Conservation (phyloP, 1,284 basidiomycete species). For the Pseudozyma flocculosa region DNA sequence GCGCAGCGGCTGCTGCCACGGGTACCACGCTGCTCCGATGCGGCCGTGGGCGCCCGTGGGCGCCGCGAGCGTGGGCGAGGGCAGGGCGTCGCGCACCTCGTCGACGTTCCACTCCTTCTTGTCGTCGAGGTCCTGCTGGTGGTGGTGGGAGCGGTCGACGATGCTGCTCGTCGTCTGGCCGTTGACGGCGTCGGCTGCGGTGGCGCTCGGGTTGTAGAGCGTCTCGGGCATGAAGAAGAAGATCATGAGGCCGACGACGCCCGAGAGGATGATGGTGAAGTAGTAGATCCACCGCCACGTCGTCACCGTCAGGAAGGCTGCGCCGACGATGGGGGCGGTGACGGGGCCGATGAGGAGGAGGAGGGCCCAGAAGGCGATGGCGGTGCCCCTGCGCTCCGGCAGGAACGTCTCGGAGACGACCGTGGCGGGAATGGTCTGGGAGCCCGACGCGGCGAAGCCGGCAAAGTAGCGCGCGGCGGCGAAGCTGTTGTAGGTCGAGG, state of each 20-base stretch:
- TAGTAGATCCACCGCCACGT: slow-evolving; percentile 55
- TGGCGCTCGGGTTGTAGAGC: slow-evolving; percentile 40
- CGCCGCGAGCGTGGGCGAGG: slow-evolving; percentile 12
- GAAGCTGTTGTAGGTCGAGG: slow-evolving; percentile 35
- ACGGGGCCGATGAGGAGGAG: slow-evolving; percentile 49
- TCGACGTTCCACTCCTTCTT: slow-evolving; percentile 3
- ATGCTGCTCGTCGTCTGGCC: background rate
- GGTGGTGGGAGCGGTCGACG: background rate
- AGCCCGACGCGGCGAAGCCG: slow-evolving; percentile 23
- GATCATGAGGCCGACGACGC: slow-evolving; percentile 45
- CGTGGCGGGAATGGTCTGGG: slow-evolving; percentile 34
- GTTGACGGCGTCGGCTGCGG: background rate
- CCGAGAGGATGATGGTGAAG: slow-evolving; percentile 53
- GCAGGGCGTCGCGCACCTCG: slow-evolving; percentile 15
- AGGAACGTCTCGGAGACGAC: slow-evolving; percentile 34
- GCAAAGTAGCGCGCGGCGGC: slow-evolving; percentile 37
- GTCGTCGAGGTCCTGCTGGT: slow-evolving; percentile 1
- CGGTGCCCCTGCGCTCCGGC: slow-evolving; percentile 55
- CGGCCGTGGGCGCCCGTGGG: slow-evolving; percentile 19
- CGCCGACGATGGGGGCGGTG: slow-evolving; percentile 56
- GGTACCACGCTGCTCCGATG: slow-evolving; percentile 54
- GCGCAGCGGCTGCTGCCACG: slow-evolving; percentile 52
- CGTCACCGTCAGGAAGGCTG: slow-evolving; percentile 40
- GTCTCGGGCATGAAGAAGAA: slow-evolving; percentile 57
- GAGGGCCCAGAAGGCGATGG: slow-evolving; percentile 53